These are phyloP conservation scores for Leishmania arabica DNA, from an alignment of 208 protist species.

Conservation along the genomic window DNA sequence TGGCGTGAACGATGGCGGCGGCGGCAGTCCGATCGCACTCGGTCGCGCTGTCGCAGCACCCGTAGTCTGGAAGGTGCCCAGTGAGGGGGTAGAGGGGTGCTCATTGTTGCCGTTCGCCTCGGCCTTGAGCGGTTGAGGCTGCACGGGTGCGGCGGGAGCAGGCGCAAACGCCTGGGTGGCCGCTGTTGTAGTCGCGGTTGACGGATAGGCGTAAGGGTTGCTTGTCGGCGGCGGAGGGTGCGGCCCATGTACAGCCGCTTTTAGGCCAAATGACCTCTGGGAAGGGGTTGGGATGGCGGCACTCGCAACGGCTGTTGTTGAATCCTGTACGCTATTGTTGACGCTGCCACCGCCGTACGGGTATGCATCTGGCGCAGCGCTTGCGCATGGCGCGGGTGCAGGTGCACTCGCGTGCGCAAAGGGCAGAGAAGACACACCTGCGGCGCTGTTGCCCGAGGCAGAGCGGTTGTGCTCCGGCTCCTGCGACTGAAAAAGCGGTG, in stretches of 20 bases:
- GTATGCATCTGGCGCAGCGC: not conserved
- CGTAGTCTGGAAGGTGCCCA: constrained; percentile 13
- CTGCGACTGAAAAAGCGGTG: not conserved
- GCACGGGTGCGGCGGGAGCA: not conserved
- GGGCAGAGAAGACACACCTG: not conserved
- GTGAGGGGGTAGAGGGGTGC: not conserved
- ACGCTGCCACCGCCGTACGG: not conserved
- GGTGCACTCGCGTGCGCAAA: not conserved
- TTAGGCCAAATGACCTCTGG: not conserved
- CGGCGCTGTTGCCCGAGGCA: not conserved
- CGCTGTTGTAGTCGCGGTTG: not conserved
- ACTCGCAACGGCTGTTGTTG: not conserved
- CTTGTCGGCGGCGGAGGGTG: not conserved
- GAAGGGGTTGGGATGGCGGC: not conserved
- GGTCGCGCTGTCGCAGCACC: not conserved
- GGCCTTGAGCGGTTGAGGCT: not conserved
- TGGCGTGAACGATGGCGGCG: constrained; percentile 39
- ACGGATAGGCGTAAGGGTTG: constrained; percentile 9
- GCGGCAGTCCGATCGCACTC: constrained; percentile 2
- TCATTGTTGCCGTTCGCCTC: not conserved
- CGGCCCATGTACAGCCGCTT: not conserved
- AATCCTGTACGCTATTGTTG: not conserved
- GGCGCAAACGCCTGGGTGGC: not conserved
- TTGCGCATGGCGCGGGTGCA: not conserved
- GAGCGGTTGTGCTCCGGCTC: not conserved